Percentiles rank a stretch among this genome's conserved stretches.
These are phyloP conservation scores for Laburnicola sp. DNA, from an alignment of 2,329 filamentous ascomycete genomes.

Conservation along the genomic window DNA sequence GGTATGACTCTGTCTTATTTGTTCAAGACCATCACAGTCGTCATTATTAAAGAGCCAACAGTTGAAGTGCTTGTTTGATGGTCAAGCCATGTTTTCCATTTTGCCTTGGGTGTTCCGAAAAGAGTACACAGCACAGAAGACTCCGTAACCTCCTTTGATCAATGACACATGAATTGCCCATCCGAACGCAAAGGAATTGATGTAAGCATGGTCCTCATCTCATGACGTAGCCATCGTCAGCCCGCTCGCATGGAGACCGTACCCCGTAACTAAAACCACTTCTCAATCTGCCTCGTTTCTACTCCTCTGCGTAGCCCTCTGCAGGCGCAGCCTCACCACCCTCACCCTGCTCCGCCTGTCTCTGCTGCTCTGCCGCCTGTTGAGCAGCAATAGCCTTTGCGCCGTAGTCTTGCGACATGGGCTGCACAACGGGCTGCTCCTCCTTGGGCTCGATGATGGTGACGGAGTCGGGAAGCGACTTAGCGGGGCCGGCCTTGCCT, in stretches of 20 bases:
- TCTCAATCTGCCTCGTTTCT: slow-evolving; percentile 17
- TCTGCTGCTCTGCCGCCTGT: slow-evolving; percentile 66
- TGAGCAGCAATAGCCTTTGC: slow-evolving; percentile 78
- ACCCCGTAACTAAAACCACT: background rate
- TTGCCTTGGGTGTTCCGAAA: slow-evolving; percentile 10
- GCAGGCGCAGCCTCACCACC: slow-evolving; percentile 48
- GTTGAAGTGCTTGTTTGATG: slow-evolving; percentile 7
- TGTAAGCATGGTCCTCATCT: slow-evolving; percentile 16
- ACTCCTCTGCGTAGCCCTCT: slow-evolving; percentile 40
- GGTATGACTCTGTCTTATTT: too few species aligned
- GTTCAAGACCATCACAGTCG: too few species aligned
- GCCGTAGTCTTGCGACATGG: slow-evolving; percentile 97
- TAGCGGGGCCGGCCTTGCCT: slow-evolving; percentile 97
- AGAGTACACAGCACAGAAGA: slow-evolving; percentile 18
- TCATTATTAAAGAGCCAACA: background rate
- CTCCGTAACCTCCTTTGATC: slow-evolving; percentile 17
- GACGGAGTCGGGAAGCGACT: slow-evolving; percentile 96
- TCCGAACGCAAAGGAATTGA: slow-evolving; percentile 29
- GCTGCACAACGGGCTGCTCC: slow-evolving; percentile 92
- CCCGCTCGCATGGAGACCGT: slow-evolving; percentile 3
- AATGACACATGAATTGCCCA: slow-evolving; percentile 20
- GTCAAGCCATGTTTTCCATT: slow-evolving; percentile 12
- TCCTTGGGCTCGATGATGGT: slow-evolving; percentile 99
- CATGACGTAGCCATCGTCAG: slow-evolving; percentile 13
- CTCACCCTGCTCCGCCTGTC: slow-evolving; percentile 62